phyloP scores from a whole-genome alignment of 108 stramenopile genomes.

The Mayamaea pseudoterrestris region DNA sequence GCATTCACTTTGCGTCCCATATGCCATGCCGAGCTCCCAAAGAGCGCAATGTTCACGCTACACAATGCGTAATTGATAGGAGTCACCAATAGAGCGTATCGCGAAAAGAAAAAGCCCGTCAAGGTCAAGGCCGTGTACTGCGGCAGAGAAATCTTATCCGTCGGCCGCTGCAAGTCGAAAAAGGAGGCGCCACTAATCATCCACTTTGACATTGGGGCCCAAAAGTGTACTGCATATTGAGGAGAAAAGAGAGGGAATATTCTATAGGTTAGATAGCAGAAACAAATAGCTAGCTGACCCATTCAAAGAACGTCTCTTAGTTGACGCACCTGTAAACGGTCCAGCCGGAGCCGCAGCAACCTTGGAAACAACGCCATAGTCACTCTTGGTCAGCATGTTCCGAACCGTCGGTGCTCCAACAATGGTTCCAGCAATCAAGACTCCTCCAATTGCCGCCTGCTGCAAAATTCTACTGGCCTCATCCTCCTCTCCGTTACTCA shows the following conservation, averaged over 20 bases:
- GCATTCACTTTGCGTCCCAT: slow-evolving; percentile 77
- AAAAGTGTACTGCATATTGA: slow-evolving; percentile 35
- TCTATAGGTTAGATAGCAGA: no score
- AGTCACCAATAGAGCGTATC: slow-evolving; percentile 66
- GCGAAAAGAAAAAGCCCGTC: slow-evolving; percentile 78
- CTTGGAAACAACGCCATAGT: slow-evolving; percentile 43
- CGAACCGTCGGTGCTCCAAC: slow-evolving; percentile 46
- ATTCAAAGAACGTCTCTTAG: no score
- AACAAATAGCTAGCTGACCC: no score
- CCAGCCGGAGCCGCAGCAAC: slow-evolving; percentile 71
- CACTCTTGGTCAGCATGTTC: slow-evolving; percentile 26
- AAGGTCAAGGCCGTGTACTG: slow-evolving; percentile 75
- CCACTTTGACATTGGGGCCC: slow-evolving; percentile 89
- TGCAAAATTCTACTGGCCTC: slow-evolving; percentile 46
- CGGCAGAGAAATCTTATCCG: slow-evolving; percentile 71
- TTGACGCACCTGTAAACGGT: slow-evolving; percentile 45
- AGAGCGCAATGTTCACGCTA: slow-evolving; percentile 71
- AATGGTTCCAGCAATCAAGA: slow-evolving; percentile 38
- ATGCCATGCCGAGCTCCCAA: slow-evolving; percentile 74
- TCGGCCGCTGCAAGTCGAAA: slow-evolving; percentile 71
- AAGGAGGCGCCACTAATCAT: slow-evolving; percentile 74
- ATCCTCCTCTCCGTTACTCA: slow-evolving; percentile 42
- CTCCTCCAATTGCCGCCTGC: slow-evolving; percentile 57
- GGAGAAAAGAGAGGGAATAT: no score
- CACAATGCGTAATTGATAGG: slow-evolving; percentile 78